Base-by-base conservation (phyloP, 345 rosid species). In the Kernera saxatilis region DNA sequence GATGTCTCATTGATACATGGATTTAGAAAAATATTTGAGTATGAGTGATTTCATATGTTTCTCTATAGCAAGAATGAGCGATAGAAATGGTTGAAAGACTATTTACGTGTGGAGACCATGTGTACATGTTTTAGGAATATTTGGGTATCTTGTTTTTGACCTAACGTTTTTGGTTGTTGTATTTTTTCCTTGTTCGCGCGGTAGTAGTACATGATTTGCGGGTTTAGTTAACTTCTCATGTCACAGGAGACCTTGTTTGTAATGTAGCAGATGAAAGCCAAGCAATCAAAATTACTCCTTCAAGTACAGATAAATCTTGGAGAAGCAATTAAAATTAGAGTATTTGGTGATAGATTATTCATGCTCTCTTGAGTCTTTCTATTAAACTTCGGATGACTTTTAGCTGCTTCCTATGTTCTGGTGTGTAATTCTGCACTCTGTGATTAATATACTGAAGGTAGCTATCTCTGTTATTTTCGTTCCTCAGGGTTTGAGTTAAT, bases 61-160 rank as follows among this genome's bases (percentile, higher is more conserved):
- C 7, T 4, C 37, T 56, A n/a, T 57, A 37, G 21, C 60, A 65
- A 14, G 21, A 19, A 15, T 41, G 48, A 45, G 53, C 7, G 2
- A 7, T 48, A 5, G 19, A 36, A 14, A 0, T 12, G 0, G 13
- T 19, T n/a, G 59, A 9, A 60, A 37, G 60, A 21, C 5, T 62
- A 21, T 41, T 40, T 61, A 27, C 46, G n/a, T 19, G 52, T 50
- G 8, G 19, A 52, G 45, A 62, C 53, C 9, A 11, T 19, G 26
- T 29, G 22, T 25, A 11, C 40, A 3, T 36, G n/a, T 55, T 3
- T 23, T 25, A 6, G 26, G 52, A n/a, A 22, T 46, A 12, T 13
- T 11, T 46, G 35, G 41, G 51, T 48, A 22, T 67, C 30, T 17
- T 48, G 52, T 58, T 74, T 66, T 49, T n/a, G 22, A 59, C 39